Evolutionary conservation across 169 alveolate genomes (phyloP).

Genomic region (Blepharisma undulans): DNA sequence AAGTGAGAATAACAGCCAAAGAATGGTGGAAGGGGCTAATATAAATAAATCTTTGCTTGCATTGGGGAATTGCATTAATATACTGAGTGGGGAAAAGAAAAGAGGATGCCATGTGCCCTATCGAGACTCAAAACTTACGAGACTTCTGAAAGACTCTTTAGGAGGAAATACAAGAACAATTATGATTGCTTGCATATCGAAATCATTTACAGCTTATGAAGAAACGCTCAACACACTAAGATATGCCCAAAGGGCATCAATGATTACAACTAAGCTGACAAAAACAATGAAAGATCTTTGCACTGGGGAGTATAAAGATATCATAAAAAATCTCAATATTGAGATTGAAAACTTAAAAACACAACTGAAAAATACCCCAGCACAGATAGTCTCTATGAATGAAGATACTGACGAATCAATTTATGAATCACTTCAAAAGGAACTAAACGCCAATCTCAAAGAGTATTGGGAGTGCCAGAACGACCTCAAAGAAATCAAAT

Average conservation of each 20-base stretch:
- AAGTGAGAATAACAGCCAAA: slow-evolving; percentile 86
- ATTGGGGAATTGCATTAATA: slow-evolving; percentile 93
- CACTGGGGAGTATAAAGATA: neutral
- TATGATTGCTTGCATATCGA: slow-evolving; percentile 90
- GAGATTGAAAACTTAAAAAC: slow-evolving; percentile 9
- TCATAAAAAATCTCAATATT: neutral
- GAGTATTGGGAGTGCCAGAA: slow-evolving; percentile 1
- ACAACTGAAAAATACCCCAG: neutral
- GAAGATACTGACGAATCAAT: neutral
- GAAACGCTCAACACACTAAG: slow-evolving; percentile 91
- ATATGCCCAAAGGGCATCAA: slow-evolving; percentile 93
- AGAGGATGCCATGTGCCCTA: slow-evolving; percentile 86
- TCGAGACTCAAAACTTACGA: slow-evolving; percentile 92
- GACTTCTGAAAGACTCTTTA: slow-evolving; percentile 87
- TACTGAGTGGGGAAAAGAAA: slow-evolving; percentile 79
- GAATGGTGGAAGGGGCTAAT: slow-evolving; percentile 94
- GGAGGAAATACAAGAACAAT: slow-evolving; percentile 90
- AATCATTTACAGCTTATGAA: slow-evolving; percentile 78
- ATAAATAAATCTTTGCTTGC: slow-evolving; percentile 93
- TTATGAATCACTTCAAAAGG: neutral
- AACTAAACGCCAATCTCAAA: neutral
- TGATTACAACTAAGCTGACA: slow-evolving; percentile 68
- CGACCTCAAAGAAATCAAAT: neutral
- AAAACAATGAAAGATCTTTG: slow-evolving; percentile 42
- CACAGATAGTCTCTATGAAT: neutral